Evolutionary conservation across 352 stramenopile genomes (phyloP).

Genomic region (Phytopythium chamaehyphon): DNA sequence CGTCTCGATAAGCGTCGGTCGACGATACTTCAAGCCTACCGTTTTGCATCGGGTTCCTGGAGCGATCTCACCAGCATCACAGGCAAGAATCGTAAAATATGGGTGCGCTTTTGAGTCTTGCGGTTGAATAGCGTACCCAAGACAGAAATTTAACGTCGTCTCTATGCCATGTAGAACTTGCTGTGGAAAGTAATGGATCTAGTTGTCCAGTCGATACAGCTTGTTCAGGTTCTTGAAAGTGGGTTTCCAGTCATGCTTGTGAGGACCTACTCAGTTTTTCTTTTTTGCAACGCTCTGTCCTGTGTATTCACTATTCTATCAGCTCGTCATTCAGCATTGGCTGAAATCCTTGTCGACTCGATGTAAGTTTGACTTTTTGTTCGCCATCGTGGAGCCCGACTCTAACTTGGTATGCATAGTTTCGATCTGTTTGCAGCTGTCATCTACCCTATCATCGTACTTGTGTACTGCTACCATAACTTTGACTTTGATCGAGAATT

Average conservation of each 20-base stretch:
- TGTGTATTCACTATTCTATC: conserved; percentile 16
- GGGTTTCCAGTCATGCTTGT: conserved; percentile 21
- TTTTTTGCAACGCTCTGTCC: conserved; percentile 23
- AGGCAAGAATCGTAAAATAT: conserved; percentile 26
- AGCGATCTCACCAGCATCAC: conserved; percentile 21
- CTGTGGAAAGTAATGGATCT: conserved; percentile 28
- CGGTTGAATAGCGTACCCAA: no score
- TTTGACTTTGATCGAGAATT: conserved; percentile 24
- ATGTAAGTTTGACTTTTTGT: conserved; percentile 22
- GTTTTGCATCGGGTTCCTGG: conserved; percentile 6
- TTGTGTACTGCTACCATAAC: conserved; percentile 14
- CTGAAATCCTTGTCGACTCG: conserved; percentile 28
- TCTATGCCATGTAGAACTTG: conserved; percentile 22
- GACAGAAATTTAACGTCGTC: not conserved
- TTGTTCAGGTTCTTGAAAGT: conserved; percentile 21
- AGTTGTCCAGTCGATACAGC: conserved; percentile 15
- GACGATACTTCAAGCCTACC: not conserved
- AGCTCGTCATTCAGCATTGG: conserved; percentile 17
- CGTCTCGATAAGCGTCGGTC: conserved; percentile 9
- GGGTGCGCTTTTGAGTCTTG: no score
- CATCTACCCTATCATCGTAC: conserved; percentile 13
- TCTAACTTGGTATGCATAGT: conserved; percentile 6
- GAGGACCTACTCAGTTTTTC: conserved; percentile 23
- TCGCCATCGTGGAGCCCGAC: no score
- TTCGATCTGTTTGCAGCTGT: conserved; percentile 29